Percentiles rank a stretch among this genome's conserved stretches.
These are phyloP conservation scores for Neonothopanus nambi DNA, from an alignment of 1,284 basidiomycete genomes.

Conservation along the genomic window DNA sequence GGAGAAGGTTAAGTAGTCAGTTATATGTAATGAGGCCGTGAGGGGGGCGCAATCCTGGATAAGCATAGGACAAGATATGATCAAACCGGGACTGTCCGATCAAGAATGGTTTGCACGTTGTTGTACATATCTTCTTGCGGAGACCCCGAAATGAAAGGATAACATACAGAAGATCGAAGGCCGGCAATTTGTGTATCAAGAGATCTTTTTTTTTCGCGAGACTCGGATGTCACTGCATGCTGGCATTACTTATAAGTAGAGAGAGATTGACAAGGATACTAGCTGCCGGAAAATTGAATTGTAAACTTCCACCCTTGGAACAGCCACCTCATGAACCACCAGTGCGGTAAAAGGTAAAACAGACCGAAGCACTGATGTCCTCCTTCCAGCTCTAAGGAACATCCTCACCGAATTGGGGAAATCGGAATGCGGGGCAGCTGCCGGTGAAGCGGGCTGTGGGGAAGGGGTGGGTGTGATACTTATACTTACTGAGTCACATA, in stretches of 20 bases:
- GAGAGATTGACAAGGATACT: too few species aligned
- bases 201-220: background rate
- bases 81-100: conserved; percentile 16
- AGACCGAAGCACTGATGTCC: background rate
- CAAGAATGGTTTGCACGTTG: conserved; percentile 13
- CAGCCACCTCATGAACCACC: too few species aligned
- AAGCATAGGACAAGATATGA: conserved; percentile 13
- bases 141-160: conserved; percentile 1
- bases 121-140: background rate
- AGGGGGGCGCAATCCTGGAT: conserved; percentile 11
- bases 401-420: too few species aligned
- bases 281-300: too few species aligned
- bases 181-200: background rate
- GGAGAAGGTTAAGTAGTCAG: conserved; percentile 11
- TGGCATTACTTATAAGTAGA: too few species aligned
- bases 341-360: too few species aligned
- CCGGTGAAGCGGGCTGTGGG: too few species aligned
- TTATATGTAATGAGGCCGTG: conserved; percentile 16
- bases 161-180: background rate
- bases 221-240: too few species aligned
- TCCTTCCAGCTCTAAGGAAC: background rate
- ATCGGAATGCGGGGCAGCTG: too few species aligned
- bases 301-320: too few species aligned
- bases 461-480: too few species aligned
- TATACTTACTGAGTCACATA: too few species aligned